Percentiles rank a stretch among this genome's conserved stretches.
Evolutionary conservation across 345 rosid species (phyloP).

Genomic region (Aurinia saxatilis): DNA sequence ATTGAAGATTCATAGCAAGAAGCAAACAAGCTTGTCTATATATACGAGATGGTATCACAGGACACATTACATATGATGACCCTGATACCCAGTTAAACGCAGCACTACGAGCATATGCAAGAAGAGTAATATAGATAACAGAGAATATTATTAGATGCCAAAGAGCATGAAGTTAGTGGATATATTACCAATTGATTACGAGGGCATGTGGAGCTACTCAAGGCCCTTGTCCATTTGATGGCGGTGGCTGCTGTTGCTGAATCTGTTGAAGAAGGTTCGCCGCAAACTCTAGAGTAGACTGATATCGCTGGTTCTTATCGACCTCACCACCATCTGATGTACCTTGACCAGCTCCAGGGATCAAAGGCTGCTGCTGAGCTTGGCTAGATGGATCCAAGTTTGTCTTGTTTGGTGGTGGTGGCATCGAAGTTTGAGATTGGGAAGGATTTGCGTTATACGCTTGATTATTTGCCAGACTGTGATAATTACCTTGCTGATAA

Average conservation of each 20-base stretch:
- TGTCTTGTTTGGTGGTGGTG: conserved; percentile 32
- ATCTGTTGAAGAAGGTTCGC: conserved; percentile 87
- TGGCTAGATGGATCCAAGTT: conserved; percentile 41
- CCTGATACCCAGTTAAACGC: neutral
- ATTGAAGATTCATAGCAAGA: neutral
- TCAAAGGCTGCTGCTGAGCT: conserved; percentile 42
- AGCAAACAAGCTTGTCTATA: neutral
- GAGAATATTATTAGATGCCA: neutral
- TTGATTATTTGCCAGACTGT: conserved; percentile 38
- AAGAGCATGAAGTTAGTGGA: neutral
- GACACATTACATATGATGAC: neutral
- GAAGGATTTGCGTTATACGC: conserved; percentile 37
- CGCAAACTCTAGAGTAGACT: conserved; percentile 87
- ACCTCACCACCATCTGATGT: conserved; percentile 51
- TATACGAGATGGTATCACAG: neutral
- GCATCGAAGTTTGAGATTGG: conserved; percentile 42
- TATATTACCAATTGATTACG: conserved; percentile 34
- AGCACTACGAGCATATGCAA: neutral
- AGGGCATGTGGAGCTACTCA: conserved; percentile 26
- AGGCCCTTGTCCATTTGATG: conserved; percentile 36
- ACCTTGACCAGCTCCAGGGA: conserved; percentile 43
- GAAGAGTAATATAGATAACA: neutral
- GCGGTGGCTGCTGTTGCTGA: conserved; percentile 51
- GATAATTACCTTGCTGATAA: conserved; percentile 37
- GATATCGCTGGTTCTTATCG: conserved; percentile 86